A percentile compares a stretch with the other conserved stretches of the same genome.
Conservation (phyloP, 345 rosid genomes). For the Clarkia xantiana region DNA sequence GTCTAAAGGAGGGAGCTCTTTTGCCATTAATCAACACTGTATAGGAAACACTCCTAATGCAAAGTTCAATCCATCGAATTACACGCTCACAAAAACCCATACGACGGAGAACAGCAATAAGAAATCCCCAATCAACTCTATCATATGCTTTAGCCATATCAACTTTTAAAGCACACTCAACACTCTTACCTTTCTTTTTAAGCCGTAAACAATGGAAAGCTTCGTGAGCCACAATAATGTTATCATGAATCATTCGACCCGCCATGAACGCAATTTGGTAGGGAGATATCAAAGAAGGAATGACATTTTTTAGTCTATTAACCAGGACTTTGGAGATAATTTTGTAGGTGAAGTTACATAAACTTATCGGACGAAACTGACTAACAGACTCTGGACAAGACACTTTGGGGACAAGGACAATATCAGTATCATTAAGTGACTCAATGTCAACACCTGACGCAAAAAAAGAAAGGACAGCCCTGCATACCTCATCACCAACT, state of each 20-base stretch:
- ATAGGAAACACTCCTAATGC: background rate
- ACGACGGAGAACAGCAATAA: background rate
- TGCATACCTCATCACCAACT: no score
- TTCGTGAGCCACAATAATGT: background rate
- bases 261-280: background rate
- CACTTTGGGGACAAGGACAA: background rate
- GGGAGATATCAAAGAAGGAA: background rate
- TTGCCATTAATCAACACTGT: background rate
- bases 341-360: background rate
- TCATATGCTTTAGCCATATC: conserved; percentile 3
- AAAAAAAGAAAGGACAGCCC: no score
- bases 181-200: background rate
- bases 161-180: background rate
- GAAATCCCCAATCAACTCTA: background rate
- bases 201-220: background rate
- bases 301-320: background rate
- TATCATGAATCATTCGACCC: background rate
- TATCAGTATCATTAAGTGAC: background rate
- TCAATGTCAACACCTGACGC: no score
- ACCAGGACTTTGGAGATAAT: background rate
- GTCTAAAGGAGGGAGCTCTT: background rate
- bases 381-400: background rate
- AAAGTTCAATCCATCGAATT: background rate
- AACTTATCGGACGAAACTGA: background rate
- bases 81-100: background rate